These are phyloP conservation scores for Colletotrichum sp. DNA, from an alignment of 2,329 filamentous ascomycete genomes.

Conservation along the genomic window DNA sequence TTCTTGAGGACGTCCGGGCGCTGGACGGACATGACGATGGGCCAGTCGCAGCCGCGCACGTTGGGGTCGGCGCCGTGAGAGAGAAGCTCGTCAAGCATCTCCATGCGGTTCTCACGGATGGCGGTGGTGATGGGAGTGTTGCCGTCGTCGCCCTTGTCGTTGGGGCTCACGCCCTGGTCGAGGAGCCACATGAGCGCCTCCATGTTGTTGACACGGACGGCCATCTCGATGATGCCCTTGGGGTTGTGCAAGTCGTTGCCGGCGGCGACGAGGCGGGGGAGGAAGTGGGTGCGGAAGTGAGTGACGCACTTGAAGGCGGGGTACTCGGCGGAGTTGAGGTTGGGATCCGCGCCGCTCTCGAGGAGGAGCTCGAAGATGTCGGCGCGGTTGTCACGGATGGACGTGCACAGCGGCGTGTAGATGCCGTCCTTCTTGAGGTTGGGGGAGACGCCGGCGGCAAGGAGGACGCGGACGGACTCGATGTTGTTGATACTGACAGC, in stretches of 20 bases:
- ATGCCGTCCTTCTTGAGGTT: slow-evolving; percentile 69
- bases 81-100: slow-evolving; percentile 65
- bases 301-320: slow-evolving; percentile 73
- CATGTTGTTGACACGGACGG: slow-evolving; percentile 65
- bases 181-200: slow-evolving; percentile 67
- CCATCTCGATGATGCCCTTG: slow-evolving; percentile 70
- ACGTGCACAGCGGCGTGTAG: slow-evolving; percentile 71
- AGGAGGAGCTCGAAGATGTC: slow-evolving; percentile 68
- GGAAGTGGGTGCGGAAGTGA: slow-evolving; percentile 65
- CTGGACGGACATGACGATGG: slow-evolving; percentile 71
- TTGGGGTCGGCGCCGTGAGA: slow-evolving; percentile 65
- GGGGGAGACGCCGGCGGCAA: slow-evolving; percentile 64
- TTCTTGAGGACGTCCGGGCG: slow-evolving; percentile 64
- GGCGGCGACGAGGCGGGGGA: slow-evolving; percentile 63
- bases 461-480: slow-evolving; percentile 62
- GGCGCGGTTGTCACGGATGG: slow-evolving; percentile 69
- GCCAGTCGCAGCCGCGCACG: slow-evolving; percentile 72
- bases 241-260: slow-evolving; percentile 64
- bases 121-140: slow-evolving; percentile 70
- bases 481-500: slow-evolving; percentile 68
- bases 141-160: slow-evolving; percentile 62
- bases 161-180: slow-evolving; percentile 63
- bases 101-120: slow-evolving; percentile 63
- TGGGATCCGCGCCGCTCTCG: slow-evolving; percentile 64
- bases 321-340: slow-evolving; percentile 67